A percentile compares a stretch with the other conserved stretches of the same genome.
Evolutionary conservation across 768 basidiomycete species (phyloP).

Genomic region (Gyrodon lividus): DNA sequence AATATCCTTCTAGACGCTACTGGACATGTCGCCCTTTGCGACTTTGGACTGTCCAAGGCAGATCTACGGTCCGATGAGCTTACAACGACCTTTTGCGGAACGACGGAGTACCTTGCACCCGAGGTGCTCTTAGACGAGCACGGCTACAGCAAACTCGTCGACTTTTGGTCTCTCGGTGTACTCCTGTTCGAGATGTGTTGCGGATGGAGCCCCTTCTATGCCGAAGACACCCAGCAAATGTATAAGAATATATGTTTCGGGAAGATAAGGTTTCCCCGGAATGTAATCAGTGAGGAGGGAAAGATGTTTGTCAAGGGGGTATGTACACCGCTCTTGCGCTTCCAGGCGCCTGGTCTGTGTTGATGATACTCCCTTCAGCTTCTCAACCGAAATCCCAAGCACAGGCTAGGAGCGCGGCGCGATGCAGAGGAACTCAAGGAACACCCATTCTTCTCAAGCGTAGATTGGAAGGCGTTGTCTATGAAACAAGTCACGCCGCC

Average conservation of each 20-base stretch:
- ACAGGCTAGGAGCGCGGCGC: conserved; percentile 87
- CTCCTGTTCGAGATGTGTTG: conserved; percentile 99
- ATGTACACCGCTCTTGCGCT: conserved; percentile 36
- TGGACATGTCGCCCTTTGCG: conserved; percentile 96
- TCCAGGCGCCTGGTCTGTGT: conserved; percentile 10
- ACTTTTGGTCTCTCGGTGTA: conserved; percentile 97
- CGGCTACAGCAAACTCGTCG: conserved; percentile 97
- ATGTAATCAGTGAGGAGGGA: conserved; percentile 95
- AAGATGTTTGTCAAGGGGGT: conserved; percentile 99
- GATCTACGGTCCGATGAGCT: conserved; percentile 91
- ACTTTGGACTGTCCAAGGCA: conserved; percentile 97
- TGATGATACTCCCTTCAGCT: conserved; percentile 52
- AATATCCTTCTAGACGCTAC: conserved; percentile 98
- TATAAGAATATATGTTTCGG: conserved; percentile 99
- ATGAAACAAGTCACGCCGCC: conserved; percentile 92
- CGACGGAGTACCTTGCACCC: conserved; percentile 97
- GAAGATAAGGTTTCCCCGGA: conserved; percentile 96
- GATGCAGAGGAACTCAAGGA: conserved; percentile 95
- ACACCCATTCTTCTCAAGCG: conserved; percentile 87
- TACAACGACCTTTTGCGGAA: conserved; percentile 99
- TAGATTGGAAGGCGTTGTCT: conserved; percentile 90
- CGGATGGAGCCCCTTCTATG: conserved; percentile 99
- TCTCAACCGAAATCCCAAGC: conserved; percentile 97
- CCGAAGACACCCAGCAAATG: conserved; percentile 99
- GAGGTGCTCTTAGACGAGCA: conserved; percentile 98